Evolutionary conservation across 768 basidiomycete species (phyloP).

Genomic region (Rhizopogon vulgaris): DNA sequence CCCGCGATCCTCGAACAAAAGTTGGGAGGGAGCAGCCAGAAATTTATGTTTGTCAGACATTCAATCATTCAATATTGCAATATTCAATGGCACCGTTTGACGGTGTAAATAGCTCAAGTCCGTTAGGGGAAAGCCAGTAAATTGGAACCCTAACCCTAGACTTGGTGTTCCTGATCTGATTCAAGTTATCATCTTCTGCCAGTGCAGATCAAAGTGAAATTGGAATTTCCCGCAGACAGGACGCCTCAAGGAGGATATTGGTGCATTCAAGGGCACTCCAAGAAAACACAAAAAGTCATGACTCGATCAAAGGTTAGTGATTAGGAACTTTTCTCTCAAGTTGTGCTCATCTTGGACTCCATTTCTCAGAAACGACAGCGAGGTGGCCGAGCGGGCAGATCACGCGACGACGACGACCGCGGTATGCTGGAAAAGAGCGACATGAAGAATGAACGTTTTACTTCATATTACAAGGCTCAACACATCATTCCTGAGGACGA

Average conservation of each 20-base stretch:
- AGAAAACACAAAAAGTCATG: not conserved
- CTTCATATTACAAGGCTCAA: constrained; percentile 69
- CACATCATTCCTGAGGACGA: constrained; percentile 70
- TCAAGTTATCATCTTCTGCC: not conserved
- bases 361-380: constrained; percentile 13
- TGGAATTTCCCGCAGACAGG: too few relatives aligned
- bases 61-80: too few relatives aligned
- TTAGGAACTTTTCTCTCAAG: not conserved
- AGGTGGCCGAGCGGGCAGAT: constrained; percentile 10
- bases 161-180: not conserved
- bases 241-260: not conserved
- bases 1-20: too few relatives aligned
- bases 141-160: constrained; percentile 1
- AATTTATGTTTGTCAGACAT: too few relatives aligned
- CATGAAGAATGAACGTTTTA: constrained; percentile 69
- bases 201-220: too few relatives aligned
- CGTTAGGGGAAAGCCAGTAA: not conserved
- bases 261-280: not conserved
- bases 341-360: not conserved
- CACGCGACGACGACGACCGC: constrained; percentile 34
- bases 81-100: too few relatives aligned
- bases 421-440: constrained; percentile 51
- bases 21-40: too few relatives aligned
- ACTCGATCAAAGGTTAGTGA: constrained; percentile 5
- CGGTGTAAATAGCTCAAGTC: too few relatives aligned